Base-by-base conservation (phyloP, 2,329 filamentous ascomycete species). In the Cladophialophora carrionii region DNA sequence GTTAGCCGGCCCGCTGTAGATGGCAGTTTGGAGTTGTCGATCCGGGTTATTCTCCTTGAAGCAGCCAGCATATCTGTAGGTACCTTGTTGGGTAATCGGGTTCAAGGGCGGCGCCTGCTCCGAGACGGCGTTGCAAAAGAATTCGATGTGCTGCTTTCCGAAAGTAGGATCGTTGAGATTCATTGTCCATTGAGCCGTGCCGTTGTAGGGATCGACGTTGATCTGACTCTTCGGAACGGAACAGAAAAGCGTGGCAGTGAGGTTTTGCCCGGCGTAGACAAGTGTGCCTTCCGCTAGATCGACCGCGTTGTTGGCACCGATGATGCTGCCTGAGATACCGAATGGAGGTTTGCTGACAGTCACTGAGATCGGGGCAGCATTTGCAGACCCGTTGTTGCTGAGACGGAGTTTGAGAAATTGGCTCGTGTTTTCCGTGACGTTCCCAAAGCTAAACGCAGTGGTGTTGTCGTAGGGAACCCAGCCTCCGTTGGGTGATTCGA, bases 271-370 rank as follows among this genome's bases (percentile, higher is more conserved):
- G 0, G 83, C 79, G 0, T 75, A 73, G 0, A 87, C 74, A 1
- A 77, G 74, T 0, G 82, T 84, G 2, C 85, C 85, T 70, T 88
- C 85, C 0, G 82, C 84, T 0, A 87, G 79, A 55, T 87, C 85
- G 8, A 85, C 78, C 20, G 82, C 79, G 71, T 87, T 88, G 12
- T 77, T 78, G 0, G 84, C 82, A 22, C 80, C 78, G 46, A 87
- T 79, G 24, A 87, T 80, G 48, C 66, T 68, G 2, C 84, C 82
- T n/a, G 75, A 70, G 2, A 84, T 77, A 14, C 84, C 84, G 60
- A 84, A 86, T 0, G 85, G 85, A 3, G 85, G 84, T 71, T 88
- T 88, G 0, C 85, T 87, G 2, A 88, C 84, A 0, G 85, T 87
- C 14, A 87, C 74, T 0, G 81, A 84, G 1, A 87, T 77, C 22